A percentile compares a stretch with the other conserved stretches of the same genome.
Conservation (phyloP, 208 protist genomes). For the Leishmania guyanensis region DNA sequence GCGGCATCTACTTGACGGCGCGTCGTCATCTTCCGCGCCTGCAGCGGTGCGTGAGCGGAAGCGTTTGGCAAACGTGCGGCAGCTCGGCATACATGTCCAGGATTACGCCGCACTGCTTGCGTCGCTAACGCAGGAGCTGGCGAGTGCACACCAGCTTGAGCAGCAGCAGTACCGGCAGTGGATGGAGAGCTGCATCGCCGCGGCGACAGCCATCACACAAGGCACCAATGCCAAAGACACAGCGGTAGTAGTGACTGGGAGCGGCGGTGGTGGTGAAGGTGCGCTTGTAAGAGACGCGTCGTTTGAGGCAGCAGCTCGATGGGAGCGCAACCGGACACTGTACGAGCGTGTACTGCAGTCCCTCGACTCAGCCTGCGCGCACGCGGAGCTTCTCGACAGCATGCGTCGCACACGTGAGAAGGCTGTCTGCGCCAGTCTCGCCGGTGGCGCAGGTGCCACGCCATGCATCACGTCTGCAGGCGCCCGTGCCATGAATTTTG, state of each 20-base stretch:
- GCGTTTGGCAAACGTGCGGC: slow-evolving; percentile 32
- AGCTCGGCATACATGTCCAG: slow-evolving; percentile 83
- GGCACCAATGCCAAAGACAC: background rate
- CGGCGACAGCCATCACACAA: background rate
- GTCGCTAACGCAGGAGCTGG: slow-evolving; percentile 42
- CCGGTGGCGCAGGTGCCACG: background rate
- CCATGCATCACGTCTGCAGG: background rate
- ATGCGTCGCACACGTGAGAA: slow-evolving; percentile 20
- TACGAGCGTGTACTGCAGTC: slow-evolving; percentile 35
- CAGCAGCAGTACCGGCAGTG: background rate
- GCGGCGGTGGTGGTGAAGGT: background rate
- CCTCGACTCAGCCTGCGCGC: slow-evolving; percentile 21
- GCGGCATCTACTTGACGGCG: slow-evolving; percentile 12
- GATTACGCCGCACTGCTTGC: slow-evolving; percentile 57
- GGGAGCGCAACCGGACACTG: slow-evolving; percentile 29
- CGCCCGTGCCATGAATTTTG: background rate
- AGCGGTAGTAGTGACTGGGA: background rate
- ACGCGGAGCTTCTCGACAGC: background rate
- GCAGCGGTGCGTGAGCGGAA: background rate
- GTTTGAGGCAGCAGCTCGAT: background rate
- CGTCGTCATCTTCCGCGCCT: background rate
- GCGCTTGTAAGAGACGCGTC: background rate
- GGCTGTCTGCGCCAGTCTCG: background rate
- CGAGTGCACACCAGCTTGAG: slow-evolving; percentile 17
- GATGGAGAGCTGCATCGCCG: background rate